phyloP scores from a whole-genome alignment of 768 basidiomycete species.

The Auriculariales sp. region DNA sequence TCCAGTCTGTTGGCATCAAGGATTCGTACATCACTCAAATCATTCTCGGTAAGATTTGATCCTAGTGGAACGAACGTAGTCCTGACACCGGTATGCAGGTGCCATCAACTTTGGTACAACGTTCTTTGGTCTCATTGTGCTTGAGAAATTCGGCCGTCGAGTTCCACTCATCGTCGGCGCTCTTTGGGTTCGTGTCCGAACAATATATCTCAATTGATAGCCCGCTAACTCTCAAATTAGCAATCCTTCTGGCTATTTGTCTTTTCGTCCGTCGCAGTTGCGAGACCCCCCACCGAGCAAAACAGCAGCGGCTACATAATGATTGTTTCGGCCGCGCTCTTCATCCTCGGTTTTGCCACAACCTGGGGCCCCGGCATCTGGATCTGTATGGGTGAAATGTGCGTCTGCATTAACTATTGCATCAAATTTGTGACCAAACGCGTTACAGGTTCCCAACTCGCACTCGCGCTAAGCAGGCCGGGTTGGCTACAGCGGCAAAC shows the following conservation, averaged over 20 bases:
- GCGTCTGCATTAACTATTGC: background rate
- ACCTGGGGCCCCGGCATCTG: constrained; percentile 67
- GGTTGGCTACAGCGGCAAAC: constrained; percentile 47
- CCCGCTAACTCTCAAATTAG: background rate
- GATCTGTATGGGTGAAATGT: constrained; percentile 61
- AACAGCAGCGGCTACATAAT: constrained; percentile 41
- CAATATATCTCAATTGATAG: too few species aligned
- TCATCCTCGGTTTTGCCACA: constrained; percentile 56
- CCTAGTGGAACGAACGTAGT: background rate
- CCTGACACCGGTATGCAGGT: constrained; percentile 11
- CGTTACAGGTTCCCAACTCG: constrained; percentile 57
- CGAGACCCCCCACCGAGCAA: constrained; percentile 34
- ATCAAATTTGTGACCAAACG: background rate
- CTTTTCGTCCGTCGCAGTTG: constrained; percentile 59
- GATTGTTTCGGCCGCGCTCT: constrained; percentile 55
- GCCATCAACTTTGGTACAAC: constrained; percentile 60
- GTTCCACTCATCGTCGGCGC: constrained; percentile 52
- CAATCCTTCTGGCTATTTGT: constrained; percentile 58
- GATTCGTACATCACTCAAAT: constrained; percentile 63
- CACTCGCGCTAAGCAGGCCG: constrained; percentile 57
- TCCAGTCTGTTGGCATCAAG: constrained; percentile 47
- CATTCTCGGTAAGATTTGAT: constrained; percentile 51
- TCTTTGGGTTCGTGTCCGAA: constrained; percentile 27
- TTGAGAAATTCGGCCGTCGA: constrained; percentile 61
- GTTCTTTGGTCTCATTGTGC: constrained; percentile 57